Percentiles rank a stretch among this genome's conserved stretches.
Evolutionary conservation across 768 basidiomycete species (phyloP).

Genomic region (Phanerochaete sordida): DNA sequence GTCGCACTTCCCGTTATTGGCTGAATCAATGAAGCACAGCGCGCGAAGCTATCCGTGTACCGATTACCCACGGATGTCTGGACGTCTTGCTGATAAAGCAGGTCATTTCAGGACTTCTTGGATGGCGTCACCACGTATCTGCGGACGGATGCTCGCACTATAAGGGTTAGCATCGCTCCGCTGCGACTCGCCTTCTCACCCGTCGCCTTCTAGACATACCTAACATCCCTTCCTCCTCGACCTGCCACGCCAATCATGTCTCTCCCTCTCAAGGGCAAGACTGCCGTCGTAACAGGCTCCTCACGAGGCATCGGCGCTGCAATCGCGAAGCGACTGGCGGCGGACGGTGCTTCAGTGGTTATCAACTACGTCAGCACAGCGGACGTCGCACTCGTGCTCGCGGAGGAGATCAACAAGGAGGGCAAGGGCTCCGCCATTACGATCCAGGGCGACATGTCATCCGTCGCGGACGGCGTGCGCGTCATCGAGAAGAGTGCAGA

Average conservation of each 20-base stretch:
- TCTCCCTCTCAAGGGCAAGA: constrained; percentile 21
- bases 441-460: constrained; percentile 24
- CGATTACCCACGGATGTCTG: background rate
- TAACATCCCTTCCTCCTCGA: background rate
- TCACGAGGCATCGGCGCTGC: constrained; percentile 24
- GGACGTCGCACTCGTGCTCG: constrained; percentile 16
- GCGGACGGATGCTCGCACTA: no score
- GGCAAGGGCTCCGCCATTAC: constrained; percentile 14
- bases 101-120: no score
- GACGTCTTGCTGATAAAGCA: background rate
- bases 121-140: no score
- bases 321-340: constrained; percentile 25
- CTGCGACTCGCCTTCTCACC: background rate
- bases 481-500: constrained; percentile 22
- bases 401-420: constrained; percentile 15
- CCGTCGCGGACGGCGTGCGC: constrained; percentile 17
- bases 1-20: no score
- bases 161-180: background rate
- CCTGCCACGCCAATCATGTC: constrained; percentile 2
- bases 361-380: constrained; percentile 16
- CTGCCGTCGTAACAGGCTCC: constrained; percentile 26
- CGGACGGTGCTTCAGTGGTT: constrained; percentile 26
- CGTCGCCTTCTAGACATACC: background rate
- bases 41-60: no score
- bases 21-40: no score